Evolutionary conservation across 768 basidiomycete species (phyloP), one percentile per base, ranked within the genome.

Genomic region (Boletellus ananiceps): DNA sequence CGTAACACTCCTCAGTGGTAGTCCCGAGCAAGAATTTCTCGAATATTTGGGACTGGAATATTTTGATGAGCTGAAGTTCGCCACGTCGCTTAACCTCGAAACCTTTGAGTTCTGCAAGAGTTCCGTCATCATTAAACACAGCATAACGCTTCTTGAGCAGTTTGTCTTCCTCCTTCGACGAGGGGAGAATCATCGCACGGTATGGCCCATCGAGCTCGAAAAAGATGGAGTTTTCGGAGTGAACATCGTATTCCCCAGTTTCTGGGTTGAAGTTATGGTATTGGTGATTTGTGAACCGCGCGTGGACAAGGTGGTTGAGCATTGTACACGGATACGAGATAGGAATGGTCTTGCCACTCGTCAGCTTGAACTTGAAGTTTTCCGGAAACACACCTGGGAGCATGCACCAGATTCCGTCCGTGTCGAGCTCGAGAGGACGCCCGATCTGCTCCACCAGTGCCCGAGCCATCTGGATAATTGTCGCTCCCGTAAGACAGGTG

Each of bases 401-500:
- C 96, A 99, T 99, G 70, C 96, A 99, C 96, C 96, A 98, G 56
- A 99, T 99, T 55, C 96, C 95, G 69, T 99, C 96, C 13, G 96
- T 99, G 66, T 99, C 96, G 57, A 99, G 71, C 63, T 99, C 96
- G 44, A 99, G 82, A 1, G 96, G 96, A 8, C 96, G 84, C 3
- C 96, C 96, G 47, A 99, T 93, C 70, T 96, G 92, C 60, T 99
- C 96, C 18, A 99, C 96, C 27, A 98, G 78, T 50, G 93, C 86
- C 33, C 96, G 83, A 13, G 96, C 95, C 92, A 99, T 94, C 66
- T 99, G 95, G 58, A 99, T 98, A 72, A 99, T 98, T 6, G 83
- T 90, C 16, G 96, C 93, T 35, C 96, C 96, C 0, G 96, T 98
- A 45, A 98, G 74, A 71, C 96, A 99, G 11, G 96, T 98, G 54